These are phyloP conservation scores for Melanomma pulvis-pyrius DNA, from an alignment of 495 filamentous ascomycete genomes.

Conservation along the genomic window DNA sequence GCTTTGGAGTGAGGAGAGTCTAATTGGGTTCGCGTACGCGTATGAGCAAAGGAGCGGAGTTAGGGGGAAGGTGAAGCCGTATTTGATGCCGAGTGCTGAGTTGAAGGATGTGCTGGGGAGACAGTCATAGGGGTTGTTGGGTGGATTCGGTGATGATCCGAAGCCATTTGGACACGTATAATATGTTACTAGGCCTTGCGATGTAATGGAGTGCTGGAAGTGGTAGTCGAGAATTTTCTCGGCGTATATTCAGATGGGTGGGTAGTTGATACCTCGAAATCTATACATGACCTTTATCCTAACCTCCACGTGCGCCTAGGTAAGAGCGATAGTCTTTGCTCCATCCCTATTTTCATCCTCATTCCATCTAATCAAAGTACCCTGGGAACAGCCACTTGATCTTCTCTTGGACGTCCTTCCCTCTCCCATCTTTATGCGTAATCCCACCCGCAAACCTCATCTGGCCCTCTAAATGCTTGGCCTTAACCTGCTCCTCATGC, in stretches of 20 bases:
- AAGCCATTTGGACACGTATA: not conserved
- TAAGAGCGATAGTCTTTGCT: conserved; percentile 1
- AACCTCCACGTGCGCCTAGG: not conserved
- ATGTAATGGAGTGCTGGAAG: not conserved
- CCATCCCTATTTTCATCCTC: not conserved
- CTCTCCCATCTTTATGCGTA: conserved; percentile 46
- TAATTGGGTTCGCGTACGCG: conserved; percentile 69
- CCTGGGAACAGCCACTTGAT: conserved; percentile 79
- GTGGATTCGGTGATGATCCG: too few relatives aligned
- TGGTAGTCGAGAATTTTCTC: not conserved
- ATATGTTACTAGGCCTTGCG: not conserved
- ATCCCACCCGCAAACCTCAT: conserved; percentile 59
- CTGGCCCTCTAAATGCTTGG: conserved; percentile 70
- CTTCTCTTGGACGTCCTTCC: conserved; percentile 51
- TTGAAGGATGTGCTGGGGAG: conserved; percentile 46
- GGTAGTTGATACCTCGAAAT: conserved; percentile 16
- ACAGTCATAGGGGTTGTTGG: not conserved
- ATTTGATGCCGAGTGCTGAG: conserved; percentile 49
- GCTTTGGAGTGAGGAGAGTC: conserved; percentile 56
- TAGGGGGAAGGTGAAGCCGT: conserved; percentile 52
- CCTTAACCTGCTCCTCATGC: conserved; percentile 71
- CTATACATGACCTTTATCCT: not conserved
- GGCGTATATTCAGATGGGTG: not conserved
- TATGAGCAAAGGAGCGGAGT: conserved; percentile 67
- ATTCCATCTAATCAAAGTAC: conserved; percentile 50